Percentiles rank a stretch among this genome's conserved stretches.
These are phyloP conservation scores for Litsea cubeba DNA, from an alignment of 164 flowering plant species.

Conservation along the genomic window DNA sequence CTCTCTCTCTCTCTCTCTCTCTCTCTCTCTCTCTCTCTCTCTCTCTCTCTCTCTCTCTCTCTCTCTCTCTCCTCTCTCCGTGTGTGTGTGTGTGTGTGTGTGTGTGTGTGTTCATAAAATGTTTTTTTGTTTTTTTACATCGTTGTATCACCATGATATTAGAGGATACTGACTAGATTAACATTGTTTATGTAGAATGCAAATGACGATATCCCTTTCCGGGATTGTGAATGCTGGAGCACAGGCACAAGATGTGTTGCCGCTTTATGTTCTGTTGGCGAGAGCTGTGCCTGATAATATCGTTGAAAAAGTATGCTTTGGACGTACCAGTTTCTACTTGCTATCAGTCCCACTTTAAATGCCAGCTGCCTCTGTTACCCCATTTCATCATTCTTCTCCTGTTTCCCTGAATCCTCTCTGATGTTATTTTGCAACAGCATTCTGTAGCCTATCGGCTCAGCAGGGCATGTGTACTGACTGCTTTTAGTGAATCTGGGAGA, in stretches of 20 bases:
- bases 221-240: constrained; percentile 35
- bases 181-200: constrained; percentile 40
- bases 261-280: constrained; percentile 60
- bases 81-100: too few relatives aligned
- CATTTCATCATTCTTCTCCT: background rate
- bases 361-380: background rate
- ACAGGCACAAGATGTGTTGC: constrained; percentile 45
- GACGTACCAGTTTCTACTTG: background rate
- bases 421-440: constrained; percentile 27
- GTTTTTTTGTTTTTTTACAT: background rate
- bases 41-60: background rate
- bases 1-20: background rate
- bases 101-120: background rate
- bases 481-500: constrained; percentile 33
- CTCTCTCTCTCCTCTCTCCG: background rate
- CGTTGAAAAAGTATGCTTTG: constrained; percentile 44
- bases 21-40: background rate
- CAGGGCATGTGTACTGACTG: constrained; percentile 44
- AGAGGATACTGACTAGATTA: background rate
- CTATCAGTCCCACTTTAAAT: background rate
- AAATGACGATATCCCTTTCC: constrained; percentile 53
- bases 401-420: constrained; percentile 1
- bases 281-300: constrained; percentile 42
- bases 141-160: background rate
- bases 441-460: constrained; percentile 39